Conservation (phyloP, 345 rosid species). For the Syzygium aromaticum region DNA sequence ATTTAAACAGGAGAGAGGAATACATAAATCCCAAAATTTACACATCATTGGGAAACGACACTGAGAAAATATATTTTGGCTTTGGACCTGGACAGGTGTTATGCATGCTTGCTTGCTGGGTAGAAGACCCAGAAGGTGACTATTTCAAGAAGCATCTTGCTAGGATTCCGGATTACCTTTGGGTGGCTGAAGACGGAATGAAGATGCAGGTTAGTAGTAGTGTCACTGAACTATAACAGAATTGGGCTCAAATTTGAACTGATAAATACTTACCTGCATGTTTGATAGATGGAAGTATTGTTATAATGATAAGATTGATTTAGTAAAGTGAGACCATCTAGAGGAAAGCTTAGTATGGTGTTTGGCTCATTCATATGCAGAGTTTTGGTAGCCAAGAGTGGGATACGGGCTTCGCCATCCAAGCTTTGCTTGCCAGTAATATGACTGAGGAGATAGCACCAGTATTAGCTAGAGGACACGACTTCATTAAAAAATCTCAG, state of each 20-base stretch:
- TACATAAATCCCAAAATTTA: not conserved
- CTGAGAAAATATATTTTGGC: not conserved
- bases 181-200: slow-evolving; percentile 71
- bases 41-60: not conserved
- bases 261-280: not conserved
- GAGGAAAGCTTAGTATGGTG: not conserved
- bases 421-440: slow-evolving; percentile 35
- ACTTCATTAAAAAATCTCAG: slow-evolving; percentile 44
- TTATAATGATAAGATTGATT: not conserved
- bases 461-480: slow-evolving; percentile 20
- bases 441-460: slow-evolving; percentile 22
- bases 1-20: not conserved
- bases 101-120: slow-evolving; percentile 65
- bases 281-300: not conserved
- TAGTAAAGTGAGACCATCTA: not conserved
- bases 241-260: not conserved
- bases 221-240: not conserved
- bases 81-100: slow-evolving; percentile 25
- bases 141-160: slow-evolving; percentile 51
- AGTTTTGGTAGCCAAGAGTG: slow-evolving; percentile 58
- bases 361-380: slow-evolving; percentile 4
- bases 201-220: slow-evolving; percentile 35
- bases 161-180: slow-evolving; percentile 39
- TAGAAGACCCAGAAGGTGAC: slow-evolving; percentile 51
- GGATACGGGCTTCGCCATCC: slow-evolving; percentile 40